phyloP scores from a whole-genome alignment of 202 grass and related monocot genomes.

The Panicum hallii region DNA sequence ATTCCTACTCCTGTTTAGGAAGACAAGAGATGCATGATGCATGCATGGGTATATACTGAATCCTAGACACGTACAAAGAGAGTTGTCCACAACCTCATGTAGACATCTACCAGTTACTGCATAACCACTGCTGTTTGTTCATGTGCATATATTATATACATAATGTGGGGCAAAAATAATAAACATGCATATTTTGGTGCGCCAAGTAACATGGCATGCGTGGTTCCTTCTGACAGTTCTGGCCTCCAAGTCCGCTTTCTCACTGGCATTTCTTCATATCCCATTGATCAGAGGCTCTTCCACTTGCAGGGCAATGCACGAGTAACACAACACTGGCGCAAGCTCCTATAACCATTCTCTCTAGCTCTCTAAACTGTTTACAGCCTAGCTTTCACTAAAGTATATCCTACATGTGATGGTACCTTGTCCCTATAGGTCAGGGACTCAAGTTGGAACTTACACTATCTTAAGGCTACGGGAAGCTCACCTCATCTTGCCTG shows the following conservation, averaged over 20 bases:
- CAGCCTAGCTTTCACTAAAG: slow-evolving; percentile 26
- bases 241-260: slow-evolving; percentile 46
- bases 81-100: slow-evolving; percentile 30
- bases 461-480: slow-evolving; percentile 44
- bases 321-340: slow-evolving; percentile 29
- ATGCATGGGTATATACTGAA: slow-evolving; percentile 48
- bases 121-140: slow-evolving; percentile 43
- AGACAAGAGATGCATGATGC: slow-evolving; percentile 47
- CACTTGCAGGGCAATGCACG: slow-evolving; percentile 47
- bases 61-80: slow-evolving; percentile 47
- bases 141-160: slow-evolving; percentile 42
- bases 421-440: slow-evolving; percentile 47
- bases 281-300: slow-evolving; percentile 50
- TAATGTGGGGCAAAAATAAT: slow-evolving; percentile 47
- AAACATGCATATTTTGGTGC: slow-evolving; percentile 42
- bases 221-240: slow-evolving; percentile 68
- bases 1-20: slow-evolving; percentile 30
- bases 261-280: slow-evolving; percentile 49
- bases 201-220: slow-evolving; percentile 64
- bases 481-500: slow-evolving; percentile 49
- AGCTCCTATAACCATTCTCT: background rate
- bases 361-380: slow-evolving; percentile 19
- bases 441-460: slow-evolving; percentile 27
- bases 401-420: slow-evolving; percentile 40
- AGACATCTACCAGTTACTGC: slow-evolving; percentile 43